Evolutionary conservation across 768 basidiomycete genomes (phyloP).

Genomic region (Termitomyces sp.): DNA sequence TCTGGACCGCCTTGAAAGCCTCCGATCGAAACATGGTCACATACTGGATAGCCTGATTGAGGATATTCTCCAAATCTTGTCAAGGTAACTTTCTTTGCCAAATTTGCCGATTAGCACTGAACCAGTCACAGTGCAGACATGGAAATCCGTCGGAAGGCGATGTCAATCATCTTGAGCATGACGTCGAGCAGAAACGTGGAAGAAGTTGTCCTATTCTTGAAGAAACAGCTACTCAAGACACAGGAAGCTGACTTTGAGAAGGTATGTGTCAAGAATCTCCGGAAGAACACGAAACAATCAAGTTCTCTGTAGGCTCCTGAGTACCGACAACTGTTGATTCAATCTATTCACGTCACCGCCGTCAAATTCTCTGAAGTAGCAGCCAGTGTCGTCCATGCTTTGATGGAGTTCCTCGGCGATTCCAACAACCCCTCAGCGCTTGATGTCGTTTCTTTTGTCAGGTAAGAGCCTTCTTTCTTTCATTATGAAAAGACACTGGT

Average conservation of each 20-base stretch:
- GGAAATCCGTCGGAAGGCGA: conserved; percentile 92
- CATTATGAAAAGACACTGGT: not conserved
- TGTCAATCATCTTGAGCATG: conserved; percentile 86
- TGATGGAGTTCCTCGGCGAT: conserved; percentile 94
- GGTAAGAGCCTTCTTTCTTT: conserved; percentile 20
- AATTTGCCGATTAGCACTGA: not conserved
- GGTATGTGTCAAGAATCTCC: conserved; percentile 29
- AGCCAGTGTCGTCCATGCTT: conserved; percentile 87
- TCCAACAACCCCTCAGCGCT: conserved; percentile 92
- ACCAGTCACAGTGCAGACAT: conserved; percentile 68
- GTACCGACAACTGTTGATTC: conserved; percentile 93
- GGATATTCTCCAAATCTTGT: conserved; percentile 90
- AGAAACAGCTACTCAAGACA: conserved; percentile 95
- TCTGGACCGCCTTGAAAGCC: conserved; percentile 78
- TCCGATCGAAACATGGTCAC: conserved; percentile 81
- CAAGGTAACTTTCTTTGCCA: conserved; percentile 42
- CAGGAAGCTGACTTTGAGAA: conserved; percentile 92
- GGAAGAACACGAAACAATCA: not conserved
- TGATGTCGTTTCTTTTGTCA: conserved; percentile 78
- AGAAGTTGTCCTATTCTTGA: conserved; percentile 92
- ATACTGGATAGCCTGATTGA: conserved; percentile 89
- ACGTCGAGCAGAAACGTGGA: conserved; percentile 93
- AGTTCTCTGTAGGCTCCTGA: conserved; percentile 63
- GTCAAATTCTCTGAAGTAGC: conserved; percentile 97
- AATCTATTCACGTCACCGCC: conserved; percentile 94